Percentiles rank a stretch among this genome's conserved stretches.
phyloP scores from a whole-genome alignment of 169 alveolate species.

The Eimeria acervulina region DNA sequence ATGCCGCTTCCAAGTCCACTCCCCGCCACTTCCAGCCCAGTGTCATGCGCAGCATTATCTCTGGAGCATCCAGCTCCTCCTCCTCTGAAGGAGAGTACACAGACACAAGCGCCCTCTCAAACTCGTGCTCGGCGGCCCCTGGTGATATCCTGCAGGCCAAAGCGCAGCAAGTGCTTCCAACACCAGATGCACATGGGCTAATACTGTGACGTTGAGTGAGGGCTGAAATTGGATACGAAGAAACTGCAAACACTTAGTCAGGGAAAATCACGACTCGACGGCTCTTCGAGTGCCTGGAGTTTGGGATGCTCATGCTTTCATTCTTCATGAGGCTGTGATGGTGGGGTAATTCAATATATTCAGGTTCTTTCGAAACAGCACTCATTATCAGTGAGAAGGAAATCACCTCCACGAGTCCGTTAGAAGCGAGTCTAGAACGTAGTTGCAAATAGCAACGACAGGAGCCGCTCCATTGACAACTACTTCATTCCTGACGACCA shows the following conservation, averaged over 20 bases:
- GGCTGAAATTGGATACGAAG: not conserved
- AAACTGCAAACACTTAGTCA: not conserved
- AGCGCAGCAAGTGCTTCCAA: not conserved
- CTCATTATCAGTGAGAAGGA: not conserved
- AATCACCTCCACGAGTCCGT: conserved; percentile 90
- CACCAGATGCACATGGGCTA: not conserved
- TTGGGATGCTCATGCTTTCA: not conserved
- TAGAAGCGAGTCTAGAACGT: conserved; percentile 91
- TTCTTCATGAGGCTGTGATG: not conserved
- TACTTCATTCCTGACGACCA: conserved; percentile 82
- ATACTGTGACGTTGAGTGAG: not conserved
- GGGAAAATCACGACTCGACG: not conserved
- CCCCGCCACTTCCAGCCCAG: conserved; percentile 90
- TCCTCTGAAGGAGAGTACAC: conserved; percentile 91
- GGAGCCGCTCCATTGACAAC: conserved; percentile 87
- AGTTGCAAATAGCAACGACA: conserved; percentile 89
- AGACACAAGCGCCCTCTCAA: conserved; percentile 89
- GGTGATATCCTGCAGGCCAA: conserved; percentile 73
- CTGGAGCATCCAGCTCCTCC: conserved; percentile 92
- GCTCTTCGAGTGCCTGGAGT: not conserved
- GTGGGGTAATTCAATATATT: not conserved
- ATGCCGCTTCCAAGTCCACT: conserved; percentile 45
- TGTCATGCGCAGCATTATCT: conserved; percentile 93
- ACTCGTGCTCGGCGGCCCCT: conserved; percentile 84
- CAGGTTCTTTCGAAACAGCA: not conserved